phyloP scores from a whole-genome alignment of 1,284 basidiomycete genomes.

The Apiotrichum gamsii region DNA sequence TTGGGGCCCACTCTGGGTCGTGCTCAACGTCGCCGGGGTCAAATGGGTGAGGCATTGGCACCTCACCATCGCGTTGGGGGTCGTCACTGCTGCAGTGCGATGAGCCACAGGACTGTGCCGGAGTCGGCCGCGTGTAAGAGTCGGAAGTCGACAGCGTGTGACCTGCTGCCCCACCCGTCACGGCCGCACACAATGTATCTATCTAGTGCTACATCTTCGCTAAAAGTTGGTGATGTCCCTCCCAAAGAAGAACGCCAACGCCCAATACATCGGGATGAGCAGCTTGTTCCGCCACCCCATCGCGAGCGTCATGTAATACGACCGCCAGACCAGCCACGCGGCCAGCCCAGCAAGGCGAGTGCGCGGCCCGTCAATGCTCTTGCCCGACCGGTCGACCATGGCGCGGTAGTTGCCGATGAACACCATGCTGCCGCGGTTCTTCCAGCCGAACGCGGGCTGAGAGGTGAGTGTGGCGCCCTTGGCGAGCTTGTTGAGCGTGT shows the following conservation, averaged over 20 bases:
- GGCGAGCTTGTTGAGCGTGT: conserved; percentile 60
- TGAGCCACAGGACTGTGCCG: too few species aligned
- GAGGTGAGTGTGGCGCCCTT: conserved; percentile 46
- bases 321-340: conserved; percentile 49
- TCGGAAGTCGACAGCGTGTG: too few species aligned
- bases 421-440: conserved; percentile 68
- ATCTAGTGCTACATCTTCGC: too few species aligned
- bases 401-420: conserved; percentile 71
- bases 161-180: too few species aligned
- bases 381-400: conserved; percentile 64
- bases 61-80: too few species aligned
- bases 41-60: too few species aligned
- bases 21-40: too few species aligned
- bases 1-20: too few species aligned
- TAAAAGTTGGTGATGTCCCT: conserved; percentile 71
- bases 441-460: conserved; percentile 58
- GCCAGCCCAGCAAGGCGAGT: conserved; percentile 57
- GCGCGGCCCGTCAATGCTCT: conserved; percentile 55
- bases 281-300: conserved; percentile 70
- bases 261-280: conserved; percentile 60
- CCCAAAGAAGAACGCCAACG: conserved; percentile 60
- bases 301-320: conserved; percentile 55
- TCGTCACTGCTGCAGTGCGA: too few species aligned
- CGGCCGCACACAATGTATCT: too few species aligned
- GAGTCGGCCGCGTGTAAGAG: too few species aligned